phyloP scores from a whole-genome alignment of 2,329 filamentous ascomycete species.

The Endocalyx cinctus region DNA sequence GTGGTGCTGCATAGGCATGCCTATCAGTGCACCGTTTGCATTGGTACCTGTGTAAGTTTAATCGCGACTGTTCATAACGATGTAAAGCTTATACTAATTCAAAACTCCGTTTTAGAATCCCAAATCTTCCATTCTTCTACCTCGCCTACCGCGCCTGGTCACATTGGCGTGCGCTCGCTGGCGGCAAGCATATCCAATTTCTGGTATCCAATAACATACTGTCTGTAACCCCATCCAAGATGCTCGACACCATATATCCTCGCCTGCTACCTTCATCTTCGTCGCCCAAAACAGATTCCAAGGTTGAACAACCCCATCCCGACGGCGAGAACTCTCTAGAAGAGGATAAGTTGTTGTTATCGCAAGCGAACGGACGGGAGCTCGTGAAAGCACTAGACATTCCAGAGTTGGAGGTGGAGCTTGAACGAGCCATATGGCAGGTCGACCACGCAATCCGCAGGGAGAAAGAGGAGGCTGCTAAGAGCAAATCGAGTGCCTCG shows the following conservation, averaged over 20 bases:
- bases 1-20: slow-evolving; percentile 79
- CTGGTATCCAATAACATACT: slow-evolving; percentile 71
- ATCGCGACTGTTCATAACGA: slow-evolving; percentile 1
- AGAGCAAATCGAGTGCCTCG: slow-evolving; percentile 4
- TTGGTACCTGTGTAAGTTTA: slow-evolving; percentile 79
- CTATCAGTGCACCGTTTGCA: slow-evolving; percentile 76
- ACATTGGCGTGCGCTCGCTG: slow-evolving; percentile 80
- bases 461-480: slow-evolving; percentile 18
- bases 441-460: slow-evolving; percentile 50
- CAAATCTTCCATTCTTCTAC: slow-evolving; percentile 97
- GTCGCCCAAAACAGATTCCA: slow-evolving; percentile 20
- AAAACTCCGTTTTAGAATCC: slow-evolving; percentile 52
- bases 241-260: slow-evolving; percentile 70
- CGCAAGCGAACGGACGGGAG: slow-evolving; percentile 48
- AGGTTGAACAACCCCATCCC: slow-evolving; percentile 13
- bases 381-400: slow-evolving; percentile 60
- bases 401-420: slow-evolving; percentile 66
- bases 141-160: slow-evolving; percentile 87
- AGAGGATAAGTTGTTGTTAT: slow-evolving; percentile 46
- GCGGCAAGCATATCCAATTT: slow-evolving; percentile 80
- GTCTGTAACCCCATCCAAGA: slow-evolving; percentile 57
- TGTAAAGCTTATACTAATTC: slow-evolving; percentile 2
- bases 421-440: slow-evolving; percentile 73
- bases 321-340: slow-evolving; percentile 8
- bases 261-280: slow-evolving; percentile 20